Evolutionary conservation across 2,329 filamentous ascomycete genomes (phyloP).

Genomic region (Sporothrix inflata): DNA sequence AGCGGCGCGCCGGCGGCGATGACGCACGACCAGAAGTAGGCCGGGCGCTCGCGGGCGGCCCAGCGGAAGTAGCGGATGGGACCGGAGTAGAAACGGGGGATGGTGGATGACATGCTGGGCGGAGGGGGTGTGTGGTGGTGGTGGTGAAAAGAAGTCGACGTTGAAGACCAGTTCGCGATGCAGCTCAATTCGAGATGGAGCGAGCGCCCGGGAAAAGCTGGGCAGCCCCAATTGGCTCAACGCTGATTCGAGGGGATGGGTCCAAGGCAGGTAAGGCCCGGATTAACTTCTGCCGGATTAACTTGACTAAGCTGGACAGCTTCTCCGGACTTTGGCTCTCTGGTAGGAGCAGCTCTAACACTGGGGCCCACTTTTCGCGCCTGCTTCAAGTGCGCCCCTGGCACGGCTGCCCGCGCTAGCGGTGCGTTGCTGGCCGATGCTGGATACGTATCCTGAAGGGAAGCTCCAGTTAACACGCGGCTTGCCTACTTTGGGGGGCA

Average conservation of each 20-base stretch:
- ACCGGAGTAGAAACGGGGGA: constrained; percentile 79
- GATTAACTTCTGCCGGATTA: constrained; percentile 26
- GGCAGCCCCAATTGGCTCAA: constrained; percentile 23
- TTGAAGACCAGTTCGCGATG: constrained; percentile 11
- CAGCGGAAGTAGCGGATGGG: constrained; percentile 86
- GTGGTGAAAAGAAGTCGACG: constrained; percentile 4
- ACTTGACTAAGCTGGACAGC: background rate
- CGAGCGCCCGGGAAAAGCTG: constrained; percentile 17
- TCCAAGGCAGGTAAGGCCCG: background rate
- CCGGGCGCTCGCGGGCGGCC: constrained; percentile 84
- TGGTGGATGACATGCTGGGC: constrained; percentile 60
- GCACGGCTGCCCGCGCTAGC: constrained; percentile 17
- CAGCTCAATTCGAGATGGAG: background rate
- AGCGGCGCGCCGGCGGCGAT: constrained; percentile 75
- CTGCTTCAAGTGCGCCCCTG: background rate
- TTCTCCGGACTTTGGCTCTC: background rate
- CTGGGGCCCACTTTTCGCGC: background rate
- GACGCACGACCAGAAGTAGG: constrained; percentile 84
- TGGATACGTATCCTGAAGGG: constrained; percentile 33
- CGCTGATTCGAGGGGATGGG: constrained; percentile 23
- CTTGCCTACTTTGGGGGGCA: constrained; percentile 2
- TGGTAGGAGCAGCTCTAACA: background rate
- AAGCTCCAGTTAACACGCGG: constrained; percentile 28
- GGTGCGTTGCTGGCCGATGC: constrained; percentile 5
- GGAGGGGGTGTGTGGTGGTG: background rate